These are phyloP conservation scores for Xylaria venustula DNA, from an alignment of 495 filamentous ascomycete genomes.

Conservation along the genomic window DNA sequence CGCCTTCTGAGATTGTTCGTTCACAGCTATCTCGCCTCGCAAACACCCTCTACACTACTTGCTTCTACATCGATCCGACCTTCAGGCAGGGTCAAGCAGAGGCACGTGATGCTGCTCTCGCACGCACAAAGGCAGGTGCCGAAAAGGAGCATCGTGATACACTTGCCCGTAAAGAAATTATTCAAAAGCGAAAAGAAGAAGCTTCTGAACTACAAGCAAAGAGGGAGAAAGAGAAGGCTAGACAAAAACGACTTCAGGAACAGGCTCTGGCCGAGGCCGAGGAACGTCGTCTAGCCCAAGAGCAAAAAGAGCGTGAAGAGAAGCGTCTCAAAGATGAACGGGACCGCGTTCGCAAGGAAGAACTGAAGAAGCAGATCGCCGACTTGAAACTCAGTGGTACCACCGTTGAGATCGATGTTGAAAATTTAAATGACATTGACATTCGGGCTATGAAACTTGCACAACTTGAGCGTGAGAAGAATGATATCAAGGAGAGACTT, in stretches of 20 bases:
- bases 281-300: slow-evolving; percentile 78
- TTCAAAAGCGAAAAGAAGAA: slow-evolving; percentile 94
- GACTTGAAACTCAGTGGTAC: slow-evolving; percentile 82
- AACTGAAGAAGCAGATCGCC: slow-evolving; percentile 92
- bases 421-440: slow-evolving; percentile 76
- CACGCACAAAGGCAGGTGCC: slow-evolving; percentile 78
- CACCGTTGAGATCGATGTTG: slow-evolving; percentile 78
- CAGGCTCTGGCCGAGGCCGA: slow-evolving; percentile 87
- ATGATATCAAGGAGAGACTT: slow-evolving; percentile 83
- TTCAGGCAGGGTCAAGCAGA: slow-evolving; percentile 77
- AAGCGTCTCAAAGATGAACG: slow-evolving; percentile 88
- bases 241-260: slow-evolving; percentile 74
- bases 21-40: slow-evolving; percentile 89
- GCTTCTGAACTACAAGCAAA: slow-evolving; percentile 79
- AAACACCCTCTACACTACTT: slow-evolving; percentile 87
- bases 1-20: slow-evolving; percentile 95
- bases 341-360: slow-evolving; percentile 86
- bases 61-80: slow-evolving; percentile 88
- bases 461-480: slow-evolving; percentile 97
- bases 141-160: slow-evolving; percentile 91
- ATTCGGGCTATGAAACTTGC: slow-evolving; percentile 92
- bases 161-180: slow-evolving; percentile 81
- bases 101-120: slow-evolving; percentile 76
- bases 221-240: slow-evolving; percentile 90
- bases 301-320: slow-evolving; percentile 85